Evolutionary conservation across 2,329 filamentous ascomycete species (phyloP).

Genomic region (Penicillium oxalicum): DNA sequence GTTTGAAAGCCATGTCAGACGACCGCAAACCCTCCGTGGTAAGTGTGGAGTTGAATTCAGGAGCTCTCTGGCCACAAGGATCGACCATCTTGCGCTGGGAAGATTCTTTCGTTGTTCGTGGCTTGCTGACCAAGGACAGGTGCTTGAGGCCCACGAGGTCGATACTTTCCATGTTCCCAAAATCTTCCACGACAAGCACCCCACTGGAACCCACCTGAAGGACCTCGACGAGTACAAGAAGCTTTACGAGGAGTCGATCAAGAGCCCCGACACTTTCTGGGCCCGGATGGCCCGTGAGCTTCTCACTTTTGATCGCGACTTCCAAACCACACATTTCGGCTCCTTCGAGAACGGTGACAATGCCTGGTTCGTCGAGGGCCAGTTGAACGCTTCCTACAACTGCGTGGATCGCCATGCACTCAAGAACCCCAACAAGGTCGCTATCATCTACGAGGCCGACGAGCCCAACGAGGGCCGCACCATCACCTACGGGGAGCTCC

Average conservation of each 20-base stretch:
- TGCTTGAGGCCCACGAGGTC: slow-evolving; percentile 44
- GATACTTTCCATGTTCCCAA: slow-evolving; percentile 53
- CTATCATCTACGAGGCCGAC: slow-evolving; percentile 98
- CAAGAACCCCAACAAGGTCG: slow-evolving; percentile 84
- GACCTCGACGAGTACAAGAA: slow-evolving; percentile 57
- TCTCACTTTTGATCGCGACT: slow-evolving; percentile 83
- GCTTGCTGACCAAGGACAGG: slow-evolving; percentile 18
- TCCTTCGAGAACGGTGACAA: slow-evolving; percentile 72
- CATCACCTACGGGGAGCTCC: slow-evolving; percentile 87
- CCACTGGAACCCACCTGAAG: slow-evolving; percentile 54
- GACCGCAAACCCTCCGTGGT: slow-evolving; percentile 38
- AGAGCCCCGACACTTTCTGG: slow-evolving; percentile 86
- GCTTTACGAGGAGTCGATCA: slow-evolving; percentile 77
- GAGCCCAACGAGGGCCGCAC: slow-evolving; percentile 80
- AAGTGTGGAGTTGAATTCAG: slow-evolving; percentile 16
- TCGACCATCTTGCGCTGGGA: not conserved
- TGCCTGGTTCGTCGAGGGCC: slow-evolving; percentile 92
- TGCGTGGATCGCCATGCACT: slow-evolving; percentile 95
- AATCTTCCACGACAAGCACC: slow-evolving; percentile 54
- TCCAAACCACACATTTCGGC: slow-evolving; percentile 79
- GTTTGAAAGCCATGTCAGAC: slow-evolving; percentile 33
- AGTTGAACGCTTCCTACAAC: slow-evolving; percentile 94
- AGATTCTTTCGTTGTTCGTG: too few relatives aligned
- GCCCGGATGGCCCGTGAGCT: slow-evolving; percentile 77
- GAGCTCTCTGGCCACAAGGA: not conserved